phyloP scores from a whole-genome alignment of 371 early-diverging fungal genomes.

The Catenaria anguillulae region DNA sequence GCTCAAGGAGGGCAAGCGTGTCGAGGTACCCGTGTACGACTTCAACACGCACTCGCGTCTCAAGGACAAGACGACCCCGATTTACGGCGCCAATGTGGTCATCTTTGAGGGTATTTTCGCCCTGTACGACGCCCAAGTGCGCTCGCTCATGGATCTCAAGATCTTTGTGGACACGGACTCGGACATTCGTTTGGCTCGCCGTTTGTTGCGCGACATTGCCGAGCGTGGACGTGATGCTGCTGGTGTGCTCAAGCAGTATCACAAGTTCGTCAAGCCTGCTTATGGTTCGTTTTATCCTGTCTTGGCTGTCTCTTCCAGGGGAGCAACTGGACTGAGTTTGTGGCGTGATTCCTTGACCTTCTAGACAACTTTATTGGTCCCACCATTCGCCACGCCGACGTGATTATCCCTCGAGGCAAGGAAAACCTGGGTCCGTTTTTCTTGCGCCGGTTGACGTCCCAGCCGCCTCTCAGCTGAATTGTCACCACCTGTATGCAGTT shows the following conservation, averaged over 20 bases:
- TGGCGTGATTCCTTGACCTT: no score
- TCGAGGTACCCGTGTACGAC: slow-evolving; percentile 63
- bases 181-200: slow-evolving; percentile 73
- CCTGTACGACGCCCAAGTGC: slow-evolving; percentile 59
- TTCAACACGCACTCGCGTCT: slow-evolving; percentile 59
- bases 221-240: slow-evolving; percentile 70
- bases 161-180: slow-evolving; percentile 89
- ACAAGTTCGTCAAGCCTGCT: slow-evolving; percentile 78
- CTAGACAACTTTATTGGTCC: no score
- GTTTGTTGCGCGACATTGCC: slow-evolving; percentile 63
- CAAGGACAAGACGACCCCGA: slow-evolving; percentile 34
- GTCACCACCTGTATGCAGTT: no score
- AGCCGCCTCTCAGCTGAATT: no score
- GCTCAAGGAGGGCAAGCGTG: slow-evolving; percentile 50
- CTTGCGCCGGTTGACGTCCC: no score
- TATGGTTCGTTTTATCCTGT: no score
- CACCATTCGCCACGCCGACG: slow-evolving; percentile 76
- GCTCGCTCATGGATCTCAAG: slow-evolving; percentile 79
- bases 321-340: no score
- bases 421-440: slow-evolving; percentile 19
- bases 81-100: slow-evolving; percentile 83
- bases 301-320: no score
- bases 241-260: slow-evolving; percentile 75
- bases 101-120: slow-evolving; percentile 90
- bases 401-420: slow-evolving; percentile 14